Evolutionary conservation across 768 basidiomycete species (phyloP), one percentile per base, ranked within the genome.

Genomic region (Sarcodon sp.): DNA sequence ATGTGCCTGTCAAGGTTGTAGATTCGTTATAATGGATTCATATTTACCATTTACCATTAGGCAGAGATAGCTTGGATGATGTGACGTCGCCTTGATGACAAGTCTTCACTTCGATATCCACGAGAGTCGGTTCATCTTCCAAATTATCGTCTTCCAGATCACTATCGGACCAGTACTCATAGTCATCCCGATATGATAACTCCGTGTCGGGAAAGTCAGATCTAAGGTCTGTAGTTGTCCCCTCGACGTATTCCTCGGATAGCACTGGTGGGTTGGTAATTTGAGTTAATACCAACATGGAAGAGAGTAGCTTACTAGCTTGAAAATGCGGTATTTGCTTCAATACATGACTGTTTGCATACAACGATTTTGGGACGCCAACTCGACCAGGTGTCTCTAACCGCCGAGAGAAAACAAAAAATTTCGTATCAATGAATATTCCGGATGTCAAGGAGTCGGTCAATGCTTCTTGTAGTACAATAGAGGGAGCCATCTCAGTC

Each of bases 91-190:
- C 21, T 27, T 27, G 21, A 27, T 27, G 3, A 27, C 21, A 27
- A 27, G 21, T 27, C 21, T 27, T 27, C 21, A 27, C 21, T 27
- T 27, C 21, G 21, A 27, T 27, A 27, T 27, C 21, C 21, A 16
- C 11, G 15, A 47, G 33, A 16, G 18, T 47, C 8, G 31, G 6
- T 44, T 15, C 32, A 8, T 46, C 46, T 34, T 55, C 54, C 18
- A 47, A 27, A 27, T 4, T 4, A 27, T 27, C 46, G 11, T 59
- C 57, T 12, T 55, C 55, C 18, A 59, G 50, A 45, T 56, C 57
- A 41, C 57, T 59, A 27, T 59, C 57, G 9, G 51, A 51, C 33
- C 55, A 53, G 34, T 55, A 59, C 39, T 59, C 57, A 21, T 56
- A 56, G 32, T 53, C 55, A 8, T 45, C 49, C 9, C 32, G 33